Percentiles rank a stretch among this genome's conserved stretches.
Evolutionary conservation across 371 early-diverging fungal species (phyloP).

Genomic region (Cladochytrium tenue): DNA sequence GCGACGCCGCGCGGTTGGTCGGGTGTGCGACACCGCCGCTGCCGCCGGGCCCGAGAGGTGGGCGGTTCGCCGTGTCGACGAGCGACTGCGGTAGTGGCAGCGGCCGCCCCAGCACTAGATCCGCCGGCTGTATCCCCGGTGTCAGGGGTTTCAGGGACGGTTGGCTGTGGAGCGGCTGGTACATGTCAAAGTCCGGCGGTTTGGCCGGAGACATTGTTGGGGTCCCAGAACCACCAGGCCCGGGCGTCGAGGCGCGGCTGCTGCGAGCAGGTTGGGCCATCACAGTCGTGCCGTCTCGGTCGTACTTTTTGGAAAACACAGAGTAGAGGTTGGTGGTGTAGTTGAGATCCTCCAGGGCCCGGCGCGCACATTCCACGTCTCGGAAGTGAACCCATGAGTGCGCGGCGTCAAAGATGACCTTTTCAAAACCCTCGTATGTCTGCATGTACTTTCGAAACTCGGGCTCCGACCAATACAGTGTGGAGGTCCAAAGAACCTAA

Average conservation of each 20-base stretch:
- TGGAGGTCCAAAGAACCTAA: conserved; percentile 21
- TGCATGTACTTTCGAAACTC: conserved; percentile 19
- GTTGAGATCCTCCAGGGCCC: conserved; percentile 24
- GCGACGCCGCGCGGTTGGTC: neutral
- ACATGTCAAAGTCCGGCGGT: neutral
- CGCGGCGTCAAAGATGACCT: conserved; percentile 20
- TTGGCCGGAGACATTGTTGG: neutral
- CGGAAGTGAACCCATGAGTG: conserved; percentile 23
- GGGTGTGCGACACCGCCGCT: neutral
- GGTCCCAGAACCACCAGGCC: neutral
- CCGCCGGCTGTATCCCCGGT: too few species aligned
- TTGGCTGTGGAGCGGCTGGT: too few species aligned
- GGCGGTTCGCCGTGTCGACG: neutral
- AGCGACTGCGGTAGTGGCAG: neutral
- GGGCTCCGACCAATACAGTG: conserved; percentile 26
- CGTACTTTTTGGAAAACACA: conserved; percentile 26
- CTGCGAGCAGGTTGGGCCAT: neutral
- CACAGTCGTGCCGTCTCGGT: conserved; percentile 4
- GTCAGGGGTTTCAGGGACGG: too few species aligned
- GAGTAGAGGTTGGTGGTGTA: conserved; percentile 27
- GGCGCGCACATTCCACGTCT: conserved; percentile 14
- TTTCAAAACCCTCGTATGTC: conserved; percentile 22
- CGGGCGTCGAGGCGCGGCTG: neutral
- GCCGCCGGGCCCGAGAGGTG: neutral
- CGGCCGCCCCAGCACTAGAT: too few species aligned